phyloP scores from a whole-genome alignment of 139 green algal genomes.

The Chlorella sp. region DNA sequence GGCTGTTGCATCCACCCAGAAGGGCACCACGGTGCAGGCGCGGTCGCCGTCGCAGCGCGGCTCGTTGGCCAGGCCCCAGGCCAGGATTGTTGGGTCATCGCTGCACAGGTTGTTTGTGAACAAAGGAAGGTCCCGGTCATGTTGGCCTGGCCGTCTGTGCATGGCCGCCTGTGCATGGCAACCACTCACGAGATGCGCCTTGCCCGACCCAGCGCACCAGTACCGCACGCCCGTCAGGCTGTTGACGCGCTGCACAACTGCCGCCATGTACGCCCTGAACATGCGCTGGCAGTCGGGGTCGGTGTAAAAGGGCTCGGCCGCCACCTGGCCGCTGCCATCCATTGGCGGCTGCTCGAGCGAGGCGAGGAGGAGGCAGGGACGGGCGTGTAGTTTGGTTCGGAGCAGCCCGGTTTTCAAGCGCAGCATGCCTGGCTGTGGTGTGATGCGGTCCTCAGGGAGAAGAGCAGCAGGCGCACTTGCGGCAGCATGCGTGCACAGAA shows the following conservation, averaged over 20 bases:
- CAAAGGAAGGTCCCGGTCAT: too few species aligned
- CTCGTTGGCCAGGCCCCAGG: slow-evolving; percentile 75
- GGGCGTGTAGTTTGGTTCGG: too few species aligned
- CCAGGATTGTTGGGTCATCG: slow-evolving; percentile 77
- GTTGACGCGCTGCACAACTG: slow-evolving; percentile 58
- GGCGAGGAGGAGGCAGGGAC: not conserved
- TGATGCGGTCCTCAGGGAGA: too few species aligned
- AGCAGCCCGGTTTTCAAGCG: too few species aligned
- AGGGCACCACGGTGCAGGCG: slow-evolving; percentile 44
- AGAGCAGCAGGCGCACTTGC: too few species aligned
- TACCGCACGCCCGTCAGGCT: slow-evolving; percentile 65
- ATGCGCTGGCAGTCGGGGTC: slow-evolving; percentile 57
- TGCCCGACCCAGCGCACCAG: slow-evolving; percentile 40
- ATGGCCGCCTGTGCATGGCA: too few species aligned
- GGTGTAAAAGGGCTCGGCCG: slow-evolving; percentile 58
- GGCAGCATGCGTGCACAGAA: too few species aligned
- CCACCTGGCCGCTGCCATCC: not conserved
- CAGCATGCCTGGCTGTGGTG: too few species aligned
- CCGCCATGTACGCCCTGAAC: slow-evolving; percentile 56
- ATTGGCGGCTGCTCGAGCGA: not conserved
- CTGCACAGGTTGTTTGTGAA: too few species aligned
- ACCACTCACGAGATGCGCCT: too few species aligned
- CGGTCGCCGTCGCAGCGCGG: slow-evolving; percentile 58
- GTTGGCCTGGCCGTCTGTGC: too few species aligned
- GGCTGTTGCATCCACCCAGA: slow-evolving; percentile 35